Evolutionary conservation across 2,329 filamentous ascomycete species (phyloP).

Genomic region (Claviceps capensis): DNA sequence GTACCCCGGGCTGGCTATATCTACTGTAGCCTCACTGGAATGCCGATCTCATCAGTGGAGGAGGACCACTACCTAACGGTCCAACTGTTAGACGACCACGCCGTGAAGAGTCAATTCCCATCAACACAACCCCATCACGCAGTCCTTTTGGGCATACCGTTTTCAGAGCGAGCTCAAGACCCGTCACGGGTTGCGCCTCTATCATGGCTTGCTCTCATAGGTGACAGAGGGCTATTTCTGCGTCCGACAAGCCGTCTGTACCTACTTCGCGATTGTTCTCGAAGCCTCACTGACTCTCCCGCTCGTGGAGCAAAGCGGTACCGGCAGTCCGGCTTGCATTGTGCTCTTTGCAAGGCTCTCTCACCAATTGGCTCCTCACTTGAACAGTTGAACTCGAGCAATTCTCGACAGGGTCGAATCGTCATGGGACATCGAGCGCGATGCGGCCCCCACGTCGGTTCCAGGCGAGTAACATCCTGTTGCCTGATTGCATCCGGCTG

Average conservation of each 20-base stretch:
- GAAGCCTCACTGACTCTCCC: neutral
- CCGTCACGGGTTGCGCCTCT: neutral
- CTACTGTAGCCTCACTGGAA: no score
- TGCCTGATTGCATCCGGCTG: conserved; percentile 12
- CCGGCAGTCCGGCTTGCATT: neutral
- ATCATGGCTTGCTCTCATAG: neutral
- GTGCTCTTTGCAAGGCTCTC: neutral
- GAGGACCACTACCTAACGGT: no score
- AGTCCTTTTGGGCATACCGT: neutral
- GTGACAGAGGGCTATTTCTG: neutral
- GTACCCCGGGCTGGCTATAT: no score
- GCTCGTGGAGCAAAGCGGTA: neutral
- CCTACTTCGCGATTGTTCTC: neutral
- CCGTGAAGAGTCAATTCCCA: no score
- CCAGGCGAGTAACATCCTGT: conserved; percentile 16
- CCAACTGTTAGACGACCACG: no score
- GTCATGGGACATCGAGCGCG: neutral
- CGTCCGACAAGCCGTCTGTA: neutral
- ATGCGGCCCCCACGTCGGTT: conserved; percentile 10
- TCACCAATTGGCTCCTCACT: neutral
- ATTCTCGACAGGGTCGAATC: no score
- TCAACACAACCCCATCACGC: neutral
- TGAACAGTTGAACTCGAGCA: neutral
- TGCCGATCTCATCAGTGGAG: no score
- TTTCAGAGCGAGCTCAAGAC: neutral